Base-by-base conservation (phyloP, 352 stramenopile species). In the Phytophthora pluvialis region DNA sequence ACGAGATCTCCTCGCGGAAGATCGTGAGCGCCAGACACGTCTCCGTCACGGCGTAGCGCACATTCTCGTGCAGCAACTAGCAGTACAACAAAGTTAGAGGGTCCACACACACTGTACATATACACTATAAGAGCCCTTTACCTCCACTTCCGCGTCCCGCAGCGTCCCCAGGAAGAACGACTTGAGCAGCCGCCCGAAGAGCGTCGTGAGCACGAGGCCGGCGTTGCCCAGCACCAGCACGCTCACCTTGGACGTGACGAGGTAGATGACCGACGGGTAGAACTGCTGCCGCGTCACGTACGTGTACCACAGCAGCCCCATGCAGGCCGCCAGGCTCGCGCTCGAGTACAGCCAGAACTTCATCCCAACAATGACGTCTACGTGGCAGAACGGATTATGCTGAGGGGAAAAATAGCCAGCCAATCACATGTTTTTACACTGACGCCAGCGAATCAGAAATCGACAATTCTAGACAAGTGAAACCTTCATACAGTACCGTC, bases 1-100 rank as follows among this genome's bases (percentile, higher is more conserved):
- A 91, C 51, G 91, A 98, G 59, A 99, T 91, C 79, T 99, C 97
- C 38, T 98, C 90, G 18, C 97, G 91, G 81, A 99, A 99, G 51
- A 99, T 98, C 36, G 97, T 99, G 25, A 99, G 87, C n/a, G 98
- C 97, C 25, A 99, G 78, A 84, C 97, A 99, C 21, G 97, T 99
- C 84, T 99, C 98, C 5, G 97, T 99, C 57, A 99, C 89, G 33
- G 98, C 93, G 75, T 99, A 99, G 32, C 97, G 94, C 39, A 98
- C 93, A 73, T 98, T 98, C 59, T 99, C 97, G 39, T 94, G 88
- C 44, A 99, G 73, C 11, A 98, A 77, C 88, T 99, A 82, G 15
- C 18, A 53, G 4, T 10, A 39, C 7, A 45, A 60, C 8, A 48
- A 55, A 4, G 33, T 48, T 45, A 57, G 40, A 48, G 21, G 39